Evolutionary conservation across 2,329 filamentous ascomycete species (phyloP), one percentile per base, ranked within the genome.

Genomic region (Fusarium pseudograminearum): DNA sequence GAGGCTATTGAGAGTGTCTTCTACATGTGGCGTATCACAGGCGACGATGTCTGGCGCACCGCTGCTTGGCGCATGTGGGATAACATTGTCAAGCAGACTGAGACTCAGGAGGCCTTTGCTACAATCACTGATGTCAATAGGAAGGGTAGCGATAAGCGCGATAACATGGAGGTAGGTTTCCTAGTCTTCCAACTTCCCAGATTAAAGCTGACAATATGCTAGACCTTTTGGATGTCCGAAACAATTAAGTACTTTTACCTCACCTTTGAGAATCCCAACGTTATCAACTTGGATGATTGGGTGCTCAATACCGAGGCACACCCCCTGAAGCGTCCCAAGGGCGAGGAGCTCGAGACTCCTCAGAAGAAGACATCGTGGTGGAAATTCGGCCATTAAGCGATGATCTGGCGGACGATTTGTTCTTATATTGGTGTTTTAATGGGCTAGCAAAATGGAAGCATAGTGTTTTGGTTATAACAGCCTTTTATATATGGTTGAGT

Each of bases 221-320:
- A 84, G 82, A 85, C 84, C 56, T 93, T 93, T 75, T 94, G 91
- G 90, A 82, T 92, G 72, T 89, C 89, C 5, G 91, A 94, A 82
- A 94, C 91, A 41, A 79, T 93, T 70, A 94, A 93, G 79, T 93
- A 93, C 73, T 93, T 93, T 65, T 94, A 91, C 72, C 79, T 93
- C 59, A 85, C 92, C 20, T 94, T 92, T 70, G 88, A 87, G 47
- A 86, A 91, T 56, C 86, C 89, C 5, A 82, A 85, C 15, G 75
- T 89, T 24, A 81, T 92, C 31, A 91, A 85, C 78, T 79, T 94
- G 73, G 91, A 94, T 76, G 86, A 92, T 10, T 93, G 86, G 82
- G 90, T 93, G 55, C 79, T 90, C 47, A 87, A 87, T 76, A 87
- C 86, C 7, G 86, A 88, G 74, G 86, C 85, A 24, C 86, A 88